Conservation (phyloP, 2,329 filamentous ascomycete genomes). For the Aspergillus sp. region DNA sequence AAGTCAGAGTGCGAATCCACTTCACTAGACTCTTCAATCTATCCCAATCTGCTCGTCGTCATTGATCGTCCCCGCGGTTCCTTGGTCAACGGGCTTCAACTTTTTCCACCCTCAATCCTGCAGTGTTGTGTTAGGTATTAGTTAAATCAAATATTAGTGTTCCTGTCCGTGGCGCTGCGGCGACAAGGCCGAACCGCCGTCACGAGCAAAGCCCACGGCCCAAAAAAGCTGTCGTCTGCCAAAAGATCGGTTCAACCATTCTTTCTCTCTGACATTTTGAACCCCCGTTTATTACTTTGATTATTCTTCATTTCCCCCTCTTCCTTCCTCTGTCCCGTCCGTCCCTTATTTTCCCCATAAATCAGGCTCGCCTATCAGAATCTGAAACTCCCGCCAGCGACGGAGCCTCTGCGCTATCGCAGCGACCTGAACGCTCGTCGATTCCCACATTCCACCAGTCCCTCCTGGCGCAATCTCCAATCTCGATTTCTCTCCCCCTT, state of each 20-base stretch:
- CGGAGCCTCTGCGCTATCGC: constrained; percentile 11
- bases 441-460: constrained; percentile 22
- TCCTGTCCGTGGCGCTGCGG: not conserved
- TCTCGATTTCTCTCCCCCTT: constrained; percentile 2
- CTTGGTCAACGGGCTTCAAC: constrained; percentile 15
- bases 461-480: constrained; percentile 35
- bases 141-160: not conserved
- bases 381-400: constrained; percentile 15
- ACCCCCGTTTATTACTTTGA: not conserved
- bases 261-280: not conserved
- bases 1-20: not conserved
- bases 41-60: not conserved
- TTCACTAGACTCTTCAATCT: not conserved
- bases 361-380: constrained; percentile 9
- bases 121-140: not conserved
- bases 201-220: not conserved
- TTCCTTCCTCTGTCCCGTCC: not conserved
- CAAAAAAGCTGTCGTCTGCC: not conserved
- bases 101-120: not conserved
- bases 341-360: not conserved
- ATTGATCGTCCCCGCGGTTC: constrained; percentile 15
- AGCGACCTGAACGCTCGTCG: constrained; percentile 8
- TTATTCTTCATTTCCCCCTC: not conserved
- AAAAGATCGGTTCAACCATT: not conserved
- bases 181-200: not conserved